Evolutionary conservation across 192 early-diverging fungal species (phyloP), one percentile per base, ranked within the genome.

Genomic region (Coemansia sp.): DNA sequence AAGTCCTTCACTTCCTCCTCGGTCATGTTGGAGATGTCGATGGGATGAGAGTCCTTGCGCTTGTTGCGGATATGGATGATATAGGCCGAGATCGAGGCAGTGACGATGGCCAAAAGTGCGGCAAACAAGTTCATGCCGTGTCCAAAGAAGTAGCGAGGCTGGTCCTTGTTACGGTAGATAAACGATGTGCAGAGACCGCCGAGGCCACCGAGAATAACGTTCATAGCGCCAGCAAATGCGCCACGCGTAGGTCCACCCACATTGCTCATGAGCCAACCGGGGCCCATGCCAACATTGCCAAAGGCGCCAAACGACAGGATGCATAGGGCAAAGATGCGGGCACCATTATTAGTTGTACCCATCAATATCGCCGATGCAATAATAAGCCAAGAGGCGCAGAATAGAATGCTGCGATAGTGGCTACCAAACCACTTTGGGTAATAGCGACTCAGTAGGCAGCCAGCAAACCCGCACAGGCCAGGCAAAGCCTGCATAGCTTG

Each of bases 71-170:
- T 36, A 31, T 38, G 29, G 31, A 82, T 76, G 27, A 82, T 74
- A 13, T 62, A 12, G 33, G 72, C 64, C 20, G 79, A 65, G n/a
- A 40, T 24, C 1, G 80, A 72, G 18, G 75, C 64, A 20, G 71
- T 70, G 11, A 78, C 1, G 1, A 82, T 64, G 31, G 50, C 41
- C 31, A 82, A 40, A 15, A 78, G 70, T 1, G 72, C 75, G 10
- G 80, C 80, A 69, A 81, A 81, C 57, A 82, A 55, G n/a, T 82
- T 82, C 70, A 82, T 78, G 7, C 80, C 72, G 44, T 82, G 80
- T 39, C 80, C 80, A 65, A 78, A 70, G 57, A 77, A 52, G 58
- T 82, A 82, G 44, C 49, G 62, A 5, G 80, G 80, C n/a, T 71
- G 69, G 34, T 82, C 80, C 75, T 75, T 65, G 69, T 82, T 76